A percentile compares a stretch with the other conserved stretches of the same genome.
phyloP scores from a whole-genome alignment of 2,329 filamentous ascomycete genomes.

The Diaporthe vexans region DNA sequence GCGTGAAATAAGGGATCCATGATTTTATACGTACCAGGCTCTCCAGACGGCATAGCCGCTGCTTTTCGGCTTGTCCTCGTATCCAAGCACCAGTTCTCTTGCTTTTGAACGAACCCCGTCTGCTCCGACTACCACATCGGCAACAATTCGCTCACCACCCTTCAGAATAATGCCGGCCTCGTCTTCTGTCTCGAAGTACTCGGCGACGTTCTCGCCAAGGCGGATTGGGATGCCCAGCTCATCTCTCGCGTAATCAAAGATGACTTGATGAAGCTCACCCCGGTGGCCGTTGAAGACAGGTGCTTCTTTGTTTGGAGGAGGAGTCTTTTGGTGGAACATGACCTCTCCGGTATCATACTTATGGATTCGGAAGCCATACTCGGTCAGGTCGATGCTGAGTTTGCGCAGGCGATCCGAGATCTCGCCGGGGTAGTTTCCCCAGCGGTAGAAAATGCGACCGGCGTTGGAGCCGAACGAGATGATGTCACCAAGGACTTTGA shows the following conservation, averaged over 20 bases:
- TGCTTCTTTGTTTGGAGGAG: constrained; percentile 58
- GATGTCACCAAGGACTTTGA: constrained; percentile 73
- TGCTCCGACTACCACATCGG: constrained; percentile 66
- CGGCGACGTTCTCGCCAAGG: constrained; percentile 63
- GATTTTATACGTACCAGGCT: constrained; percentile 59
- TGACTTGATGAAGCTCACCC: constrained; percentile 71
- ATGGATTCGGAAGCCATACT: constrained; percentile 73
- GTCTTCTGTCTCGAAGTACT: constrained; percentile 68
- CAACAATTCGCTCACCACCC: constrained; percentile 60
- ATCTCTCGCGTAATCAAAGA: constrained; percentile 70
- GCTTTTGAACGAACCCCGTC: constrained; percentile 69
- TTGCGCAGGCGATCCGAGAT: constrained; percentile 62
- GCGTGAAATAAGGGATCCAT: neutral
- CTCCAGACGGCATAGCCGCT: constrained; percentile 67
- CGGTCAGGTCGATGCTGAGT: constrained; percentile 65
- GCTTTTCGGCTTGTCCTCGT: constrained; percentile 65
- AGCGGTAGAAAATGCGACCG: constrained; percentile 72
- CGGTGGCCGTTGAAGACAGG: constrained; percentile 73
- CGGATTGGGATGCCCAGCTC: constrained; percentile 69
- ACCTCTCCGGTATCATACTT: constrained; percentile 73
- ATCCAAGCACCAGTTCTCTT: constrained; percentile 63
- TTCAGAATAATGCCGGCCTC: constrained; percentile 66
- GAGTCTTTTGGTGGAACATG: constrained; percentile 67
- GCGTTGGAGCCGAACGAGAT: constrained; percentile 74
- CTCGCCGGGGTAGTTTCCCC: constrained; percentile 59